Conservation (phyloP, 169 alveolate genomes). For the Plasmodium coatneyi region DNA sequence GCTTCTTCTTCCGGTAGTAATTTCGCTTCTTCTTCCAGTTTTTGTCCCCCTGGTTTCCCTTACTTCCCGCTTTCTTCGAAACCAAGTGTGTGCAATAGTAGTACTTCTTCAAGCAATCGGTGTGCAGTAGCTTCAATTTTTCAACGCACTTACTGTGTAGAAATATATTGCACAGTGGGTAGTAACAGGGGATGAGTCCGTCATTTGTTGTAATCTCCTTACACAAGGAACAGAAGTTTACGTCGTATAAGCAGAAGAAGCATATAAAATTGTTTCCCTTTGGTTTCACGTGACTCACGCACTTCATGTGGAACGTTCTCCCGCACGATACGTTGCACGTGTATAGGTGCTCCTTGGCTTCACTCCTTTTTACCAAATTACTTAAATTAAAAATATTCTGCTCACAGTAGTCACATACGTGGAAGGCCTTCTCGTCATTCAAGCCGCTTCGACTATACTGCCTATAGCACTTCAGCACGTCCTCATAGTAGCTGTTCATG, state of each 20-base stretch:
- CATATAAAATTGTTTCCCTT: slow-evolving; percentile 35
- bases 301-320: slow-evolving; percentile 42
- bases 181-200: slow-evolving; percentile 51
- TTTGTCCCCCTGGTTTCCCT: neutral
- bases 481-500: slow-evolving; percentile 11
- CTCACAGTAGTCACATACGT: slow-evolving; percentile 45
- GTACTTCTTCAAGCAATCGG: slow-evolving; percentile 37
- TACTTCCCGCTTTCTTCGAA: neutral
- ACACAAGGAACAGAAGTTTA: slow-evolving; percentile 60
- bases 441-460: slow-evolving; percentile 7
- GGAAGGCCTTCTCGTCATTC: slow-evolving; percentile 7
- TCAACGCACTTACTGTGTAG: slow-evolving; percentile 74
- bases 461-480: slow-evolving; percentile 27
- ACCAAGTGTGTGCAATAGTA: neutral
- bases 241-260: slow-evolving; percentile 41
- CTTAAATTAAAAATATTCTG: slow-evolving; percentile 38
- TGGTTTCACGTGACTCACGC: slow-evolving; percentile 36
- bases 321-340: slow-evolving; percentile 44
- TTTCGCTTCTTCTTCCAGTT: neutral
- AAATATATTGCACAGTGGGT: slow-evolving; percentile 73
- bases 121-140: neutral
- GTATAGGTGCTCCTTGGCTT: slow-evolving; percentile 30
- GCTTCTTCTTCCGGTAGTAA: neutral
- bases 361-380: neutral
- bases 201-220: slow-evolving; percentile 38